These are phyloP conservation scores for Cicer bijugum DNA, from an alignment of 306 rosid genomes.

Conservation along the genomic window DNA sequence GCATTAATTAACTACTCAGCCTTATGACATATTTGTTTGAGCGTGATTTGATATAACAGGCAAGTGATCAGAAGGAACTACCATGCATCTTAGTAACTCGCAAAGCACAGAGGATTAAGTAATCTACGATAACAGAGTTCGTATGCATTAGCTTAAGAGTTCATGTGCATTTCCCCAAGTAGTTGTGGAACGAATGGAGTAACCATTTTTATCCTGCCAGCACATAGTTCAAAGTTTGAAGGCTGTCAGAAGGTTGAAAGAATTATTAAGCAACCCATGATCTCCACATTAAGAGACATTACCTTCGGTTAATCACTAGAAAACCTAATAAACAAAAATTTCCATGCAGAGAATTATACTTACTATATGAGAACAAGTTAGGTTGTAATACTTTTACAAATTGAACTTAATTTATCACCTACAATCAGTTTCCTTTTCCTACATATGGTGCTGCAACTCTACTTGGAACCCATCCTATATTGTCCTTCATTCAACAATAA, in stretches of 20 bases:
- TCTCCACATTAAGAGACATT: background rate
- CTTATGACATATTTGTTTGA: too few species aligned
- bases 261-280: conserved; percentile 14
- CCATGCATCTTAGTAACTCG: too few species aligned
- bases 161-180: too few species aligned
- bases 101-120: too few species aligned
- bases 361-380: conserved; percentile 39
- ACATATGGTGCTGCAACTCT: conserved; percentile 32
- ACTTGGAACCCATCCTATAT: conserved; percentile 22
- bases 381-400: conserved; percentile 28
- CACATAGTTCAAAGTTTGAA: conserved; percentile 34
- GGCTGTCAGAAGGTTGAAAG: background rate
- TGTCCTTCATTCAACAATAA: conserved; percentile 59
- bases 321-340: conserved; percentile 40
- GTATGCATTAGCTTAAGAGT: too few species aligned
- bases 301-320: conserved; percentile 19
- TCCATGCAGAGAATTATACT: conserved; percentile 29
- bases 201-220: background rate
- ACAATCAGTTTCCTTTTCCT: conserved; percentile 31
- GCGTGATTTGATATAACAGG: too few species aligned
- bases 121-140: too few species aligned
- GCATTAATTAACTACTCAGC: too few species aligned
- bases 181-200: too few species aligned
- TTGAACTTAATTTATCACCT: conserved; percentile 32
- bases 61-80: too few species aligned